Evolutionary conservation across 2,329 filamentous ascomycete genomes (phyloP).

Genomic region (Ilyonectria robusta): DNA sequence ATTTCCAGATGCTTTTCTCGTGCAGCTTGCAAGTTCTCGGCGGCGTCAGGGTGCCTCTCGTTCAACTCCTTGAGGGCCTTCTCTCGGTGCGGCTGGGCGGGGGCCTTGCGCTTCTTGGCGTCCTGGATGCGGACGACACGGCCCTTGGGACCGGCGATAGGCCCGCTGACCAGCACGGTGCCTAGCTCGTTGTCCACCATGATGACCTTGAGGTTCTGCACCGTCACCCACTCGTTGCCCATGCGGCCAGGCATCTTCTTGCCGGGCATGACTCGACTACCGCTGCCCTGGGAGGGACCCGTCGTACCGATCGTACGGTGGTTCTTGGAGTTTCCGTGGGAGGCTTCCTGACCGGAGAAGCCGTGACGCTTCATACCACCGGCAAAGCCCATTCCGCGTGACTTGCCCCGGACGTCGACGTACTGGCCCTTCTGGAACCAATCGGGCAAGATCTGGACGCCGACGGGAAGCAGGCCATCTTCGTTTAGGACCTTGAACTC

Average conservation of each 20-base stretch:
- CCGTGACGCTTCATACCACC: slow-evolving; percentile 99
- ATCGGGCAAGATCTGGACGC: slow-evolving; percentile 82
- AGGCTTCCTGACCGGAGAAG: slow-evolving; percentile 89
- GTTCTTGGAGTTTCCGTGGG: slow-evolving; percentile 95
- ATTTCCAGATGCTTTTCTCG: slow-evolving; percentile 67
- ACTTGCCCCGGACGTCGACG: slow-evolving; percentile 86
- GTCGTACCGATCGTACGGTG: slow-evolving; percentile 93
- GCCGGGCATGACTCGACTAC: slow-evolving; percentile 91
- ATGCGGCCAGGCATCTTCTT: slow-evolving; percentile 99
- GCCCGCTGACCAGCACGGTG: slow-evolving; percentile 88
- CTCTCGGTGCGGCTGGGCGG: slow-evolving; percentile 64
- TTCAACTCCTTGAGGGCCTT: slow-evolving; percentile 60
- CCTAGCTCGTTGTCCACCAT: slow-evolving; percentile 90
- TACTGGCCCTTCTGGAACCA: slow-evolving; percentile 94
- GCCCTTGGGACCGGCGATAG: slow-evolving; percentile 90
- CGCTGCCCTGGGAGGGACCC: slow-evolving; percentile 91
- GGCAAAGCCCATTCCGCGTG: slow-evolving; percentile 91
- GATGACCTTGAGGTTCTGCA: slow-evolving; percentile 92
- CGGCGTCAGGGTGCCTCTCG: slow-evolving; percentile 63
- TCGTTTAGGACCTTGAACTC: slow-evolving; percentile 89
- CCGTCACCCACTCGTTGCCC: slow-evolving; percentile 89
- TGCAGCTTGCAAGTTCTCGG: slow-evolving; percentile 63
- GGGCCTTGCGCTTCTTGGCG: slow-evolving; percentile 84
- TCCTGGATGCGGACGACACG: slow-evolving; percentile 89
- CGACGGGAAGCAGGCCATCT: slow-evolving; percentile 81